phyloP scores from a whole-genome alignment of 139 green algal species.

The Ettlia oleoabundans region DNA sequence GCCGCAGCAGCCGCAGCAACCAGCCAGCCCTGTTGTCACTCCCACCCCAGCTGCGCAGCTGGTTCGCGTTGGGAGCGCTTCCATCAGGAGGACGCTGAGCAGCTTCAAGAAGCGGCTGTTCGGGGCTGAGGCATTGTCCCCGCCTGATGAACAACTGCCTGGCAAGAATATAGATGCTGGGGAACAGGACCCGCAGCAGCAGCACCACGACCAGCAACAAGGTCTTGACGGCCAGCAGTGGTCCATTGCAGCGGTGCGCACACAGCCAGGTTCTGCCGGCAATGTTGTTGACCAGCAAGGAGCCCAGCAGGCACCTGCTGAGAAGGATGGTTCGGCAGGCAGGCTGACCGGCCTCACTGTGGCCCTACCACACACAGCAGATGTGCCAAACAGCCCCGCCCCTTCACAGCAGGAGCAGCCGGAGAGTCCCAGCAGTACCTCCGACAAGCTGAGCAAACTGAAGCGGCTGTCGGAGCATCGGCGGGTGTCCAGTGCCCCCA shows the following conservation, averaged over 20 bases:
- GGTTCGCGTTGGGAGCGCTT: slow-evolving; percentile 1
- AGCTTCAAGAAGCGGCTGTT: slow-evolving; percentile 32
- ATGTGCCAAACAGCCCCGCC: neutral
- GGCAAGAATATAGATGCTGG: neutral
- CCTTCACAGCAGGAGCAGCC: neutral
- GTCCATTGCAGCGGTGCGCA: neutral
- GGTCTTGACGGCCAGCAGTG: neutral
- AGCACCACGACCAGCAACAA: neutral
- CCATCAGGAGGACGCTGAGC: neutral
- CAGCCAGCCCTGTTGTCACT: neutral
- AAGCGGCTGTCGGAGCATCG: slow-evolving; percentile 20
- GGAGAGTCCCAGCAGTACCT: neutral
- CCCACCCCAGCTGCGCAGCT: neutral
- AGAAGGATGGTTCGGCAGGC: no score
- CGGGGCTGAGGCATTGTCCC: slow-evolving; percentile 2
- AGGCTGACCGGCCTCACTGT: no score
- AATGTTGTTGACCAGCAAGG: no score
- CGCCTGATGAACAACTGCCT: no score
- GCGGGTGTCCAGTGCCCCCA: slow-evolving; percentile 25
- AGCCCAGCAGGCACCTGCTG: no score
- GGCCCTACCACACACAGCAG: neutral
- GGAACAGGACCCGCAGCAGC: neutral
- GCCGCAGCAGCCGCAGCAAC: neutral
- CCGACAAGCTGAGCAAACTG: slow-evolving; percentile 7
- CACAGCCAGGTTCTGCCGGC: neutral